phyloP scores from a whole-genome alignment of 2,329 filamentous ascomycete genomes.

The Botrytis medusae region DNA sequence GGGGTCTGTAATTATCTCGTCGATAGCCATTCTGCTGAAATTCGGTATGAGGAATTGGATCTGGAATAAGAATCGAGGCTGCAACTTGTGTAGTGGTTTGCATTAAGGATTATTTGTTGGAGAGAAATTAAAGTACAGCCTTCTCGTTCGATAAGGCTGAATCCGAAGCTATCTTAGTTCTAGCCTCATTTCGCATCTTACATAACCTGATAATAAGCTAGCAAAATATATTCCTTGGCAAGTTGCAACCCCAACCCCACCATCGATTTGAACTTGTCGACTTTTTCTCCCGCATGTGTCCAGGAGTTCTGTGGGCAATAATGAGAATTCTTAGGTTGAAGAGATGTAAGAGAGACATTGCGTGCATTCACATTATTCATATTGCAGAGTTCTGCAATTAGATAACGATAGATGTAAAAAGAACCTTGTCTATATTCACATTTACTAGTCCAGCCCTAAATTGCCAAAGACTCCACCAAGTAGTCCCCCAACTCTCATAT shows the following conservation, averaged over 20 bases:
- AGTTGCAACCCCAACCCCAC: background rate
- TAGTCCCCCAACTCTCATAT: background rate
- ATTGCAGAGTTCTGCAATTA: background rate
- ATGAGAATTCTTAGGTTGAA: too few relatives aligned
- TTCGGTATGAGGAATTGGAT: background rate
- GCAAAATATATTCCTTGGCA: background rate
- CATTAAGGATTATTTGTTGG: background rate
- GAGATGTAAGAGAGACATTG: background rate
- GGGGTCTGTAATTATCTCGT: slow-evolving; percentile 62
- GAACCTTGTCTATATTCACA: background rate
- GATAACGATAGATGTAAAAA: background rate
- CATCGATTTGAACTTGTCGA: background rate
- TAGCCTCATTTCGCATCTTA: background rate
- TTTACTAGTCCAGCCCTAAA: slow-evolving; percentile 10
- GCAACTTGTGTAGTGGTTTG: background rate
- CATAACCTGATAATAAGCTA: background rate
- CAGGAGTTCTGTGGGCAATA: background rate
- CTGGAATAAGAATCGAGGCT: background rate
- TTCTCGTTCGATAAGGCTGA: slow-evolving; percentile 16
- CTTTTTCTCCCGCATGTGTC: background rate
- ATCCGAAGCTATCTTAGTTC: background rate
- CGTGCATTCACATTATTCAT: background rate
- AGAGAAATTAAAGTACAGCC: slow-evolving; percentile 2
- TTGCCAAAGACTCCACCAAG: background rate
- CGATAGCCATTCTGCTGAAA: slow-evolving; percentile 50